Conservation (phyloP, 768 basidiomycete genomes). For the Tylopilus subfusipes region DNA sequence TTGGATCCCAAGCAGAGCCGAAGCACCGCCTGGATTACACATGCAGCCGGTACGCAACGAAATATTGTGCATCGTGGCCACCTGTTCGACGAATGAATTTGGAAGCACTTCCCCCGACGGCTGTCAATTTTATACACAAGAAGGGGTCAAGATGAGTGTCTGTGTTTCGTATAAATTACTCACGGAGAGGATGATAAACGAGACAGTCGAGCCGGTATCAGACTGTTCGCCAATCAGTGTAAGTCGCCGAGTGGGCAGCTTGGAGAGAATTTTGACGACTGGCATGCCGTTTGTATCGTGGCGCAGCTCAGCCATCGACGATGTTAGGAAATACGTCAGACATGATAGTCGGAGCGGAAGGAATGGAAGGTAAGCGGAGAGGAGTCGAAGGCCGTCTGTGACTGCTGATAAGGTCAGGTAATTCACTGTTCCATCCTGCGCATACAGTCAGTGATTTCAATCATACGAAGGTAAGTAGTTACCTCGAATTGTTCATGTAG, state of each 20-base stretch:
- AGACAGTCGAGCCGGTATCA: conserved; percentile 61
- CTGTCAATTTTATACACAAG: conserved; percentile 33
- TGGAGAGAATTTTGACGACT: conserved; percentile 68
- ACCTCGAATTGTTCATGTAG: conserved; percentile 80
- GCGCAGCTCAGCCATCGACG: conserved; percentile 52
- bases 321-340: conserved; percentile 58
- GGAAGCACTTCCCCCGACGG: conserved; percentile 64
- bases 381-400: conserved; percentile 72
- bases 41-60: conserved; percentile 83
- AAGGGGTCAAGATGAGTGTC: not conserved
- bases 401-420: conserved; percentile 75
- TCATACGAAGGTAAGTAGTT: conserved; percentile 3
- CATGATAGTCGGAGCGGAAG: conserved; percentile 72
- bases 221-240: conserved; percentile 60
- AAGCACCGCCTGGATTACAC: conserved; percentile 84
- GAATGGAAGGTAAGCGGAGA: conserved; percentile 76
- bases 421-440: conserved; percentile 81
- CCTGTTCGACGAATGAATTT: conserved; percentile 69
- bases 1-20: conserved; percentile 64
- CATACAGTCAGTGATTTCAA: conserved; percentile 9
- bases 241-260: conserved; percentile 49
- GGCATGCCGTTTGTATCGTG: conserved; percentile 59
- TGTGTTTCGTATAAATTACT: conserved; percentile 26
- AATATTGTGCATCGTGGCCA: conserved; percentile 60
- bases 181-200: conserved; percentile 62